Base-by-base conservation (phyloP, 495 filamentous ascomycete species). In the Beverwykella pulmonaria region DNA sequence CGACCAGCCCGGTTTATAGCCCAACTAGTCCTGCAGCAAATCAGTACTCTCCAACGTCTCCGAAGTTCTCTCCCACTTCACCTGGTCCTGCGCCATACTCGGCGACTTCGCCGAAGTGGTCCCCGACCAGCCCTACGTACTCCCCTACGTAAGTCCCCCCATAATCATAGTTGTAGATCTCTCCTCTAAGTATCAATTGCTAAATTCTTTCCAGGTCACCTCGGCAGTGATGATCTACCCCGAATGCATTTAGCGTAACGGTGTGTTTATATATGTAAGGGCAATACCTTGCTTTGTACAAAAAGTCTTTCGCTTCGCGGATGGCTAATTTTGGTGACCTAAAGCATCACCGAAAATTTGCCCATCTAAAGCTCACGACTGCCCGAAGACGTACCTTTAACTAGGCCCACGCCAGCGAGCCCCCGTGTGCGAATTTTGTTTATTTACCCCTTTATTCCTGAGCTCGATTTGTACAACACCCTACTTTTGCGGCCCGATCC, bases 21-120 rank as follows among this genome's bases (percentile, higher is more conserved):
- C 87, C 74, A 6, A 71, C 83, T 80, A 30, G 86, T 80, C 73
- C 76, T 29, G 70, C 68, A 19, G 70, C 68, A 15, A 70, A 74
- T 29, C 32, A 34, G 15, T 76, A 79, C 8, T 89, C 87, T 4
- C 86, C 86, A 8, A 86, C 86, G 0, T 86, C 83, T 7, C 90
- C 90, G 15, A 65, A 63, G 32, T 80, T 79, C 73, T 76, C 88
- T 73, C 90, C 91, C 1, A 92, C 90, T 0, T 93, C 90, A 36
- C 92, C 92, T 52, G 72, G 74, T 57, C 76, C 80, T n/a, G 79
- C 80, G 26, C 81, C 73, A 4, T 77, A 77, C 61, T 74, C 71
- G 23, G 75, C 74, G 4, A 68, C 79, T 10, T 82, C 82, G 59
- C 84, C 84, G 59, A 81, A 81, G 47, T 87, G 84, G 75, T 84